Base-by-base conservation (phyloP, 2,329 filamentous ascomycete species). In the Trichoderma koningiopsis region DNA sequence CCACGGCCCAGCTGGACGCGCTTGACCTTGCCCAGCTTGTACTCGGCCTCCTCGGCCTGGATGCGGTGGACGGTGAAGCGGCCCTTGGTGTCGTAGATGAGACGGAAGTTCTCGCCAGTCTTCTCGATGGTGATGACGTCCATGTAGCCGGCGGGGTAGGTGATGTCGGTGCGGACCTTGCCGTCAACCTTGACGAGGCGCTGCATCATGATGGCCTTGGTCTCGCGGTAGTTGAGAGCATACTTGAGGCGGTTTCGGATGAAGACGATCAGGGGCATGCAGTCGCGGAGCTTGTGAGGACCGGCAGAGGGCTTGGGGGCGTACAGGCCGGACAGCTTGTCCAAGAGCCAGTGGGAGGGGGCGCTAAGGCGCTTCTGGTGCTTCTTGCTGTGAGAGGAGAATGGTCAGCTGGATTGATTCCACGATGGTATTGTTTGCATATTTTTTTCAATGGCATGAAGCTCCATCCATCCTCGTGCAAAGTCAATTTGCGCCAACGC, bases 21-120 rank as follows among this genome's bases (percentile, higher is more conserved):
- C 93, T 97, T 97, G 88, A 99, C 96, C 90, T 98, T 99, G 89
- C 94, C 94, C 80, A 99, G 89, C 92, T 99, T 99, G 93, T 97
- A 99, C 88, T 96, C 91, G 79, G 95, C 94, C 92, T 99, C 96
- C 89, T 98, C 96, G 78, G 90, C 87, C 84, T 96, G 95, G 87
- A 99, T 98, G 82, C 96, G 93, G 93, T 99, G 96, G 83, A 99
- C 94, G 83, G 96, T 97, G 93, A 98, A 99, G 83, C 96, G 95
- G 80, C 96, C 96, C 92, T 99, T 99, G 91, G 95, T 99, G 85
- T 99, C 96, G 91, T 98, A 99, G 89, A 99, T 88, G 78, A 99
- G 93, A 79, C 96, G 95, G 93, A 99, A 99, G 92, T 97, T 92
- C 91, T 99, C 96, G 91, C 94, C 94, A 72, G 96, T 99, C 93